Evolutionary conservation across 345 rosid species (phyloP).

Genomic region (Physaria fendleri): DNA sequence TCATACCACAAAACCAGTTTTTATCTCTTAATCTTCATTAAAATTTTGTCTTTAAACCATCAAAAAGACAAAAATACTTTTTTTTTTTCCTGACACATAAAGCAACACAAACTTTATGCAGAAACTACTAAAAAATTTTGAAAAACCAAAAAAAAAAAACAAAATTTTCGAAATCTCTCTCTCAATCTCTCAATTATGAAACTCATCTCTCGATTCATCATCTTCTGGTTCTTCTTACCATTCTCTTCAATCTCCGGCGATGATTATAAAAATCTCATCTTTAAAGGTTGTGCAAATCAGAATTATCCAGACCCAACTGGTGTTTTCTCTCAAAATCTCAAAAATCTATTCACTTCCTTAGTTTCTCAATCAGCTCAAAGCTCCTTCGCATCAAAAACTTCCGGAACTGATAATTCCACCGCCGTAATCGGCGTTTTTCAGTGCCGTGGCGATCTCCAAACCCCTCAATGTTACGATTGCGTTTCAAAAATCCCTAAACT

Average conservation of each 20-base stretch:
- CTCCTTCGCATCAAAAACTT: constrained; percentile 37
- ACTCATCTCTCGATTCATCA: background rate
- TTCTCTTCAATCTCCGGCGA: constrained; percentile 29
- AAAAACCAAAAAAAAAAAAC: background rate
- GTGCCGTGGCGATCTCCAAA: constrained; percentile 83
- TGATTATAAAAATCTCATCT: constrained; percentile 48
- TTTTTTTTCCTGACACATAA: background rate
- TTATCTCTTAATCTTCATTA: background rate
- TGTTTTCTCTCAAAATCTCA: constrained; percentile 52
- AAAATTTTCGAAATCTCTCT: constrained; percentile 13
- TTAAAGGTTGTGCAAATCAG: constrained; percentile 71
- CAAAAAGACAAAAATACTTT: background rate
- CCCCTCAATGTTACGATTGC: constrained; percentile 47
- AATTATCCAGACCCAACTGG: constrained; percentile 57
- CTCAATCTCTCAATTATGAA: constrained; percentile 25
- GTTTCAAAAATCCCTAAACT: constrained; percentile 46
- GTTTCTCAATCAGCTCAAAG: constrained; percentile 55
- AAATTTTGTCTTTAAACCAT: constrained; percentile 10
- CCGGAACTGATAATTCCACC: constrained; percentile 45
- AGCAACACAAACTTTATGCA: constrained; percentile 18
- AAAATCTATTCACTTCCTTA: constrained; percentile 42
- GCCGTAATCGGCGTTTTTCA: constrained; percentile 64
- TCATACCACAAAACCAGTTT: constrained; percentile 27
- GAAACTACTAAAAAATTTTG: background rate
- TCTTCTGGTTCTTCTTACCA: constrained; percentile 7